phyloP scores from a whole-genome alignment of 2,329 filamentous ascomycete species.

The Eurotiales sp. region DNA sequence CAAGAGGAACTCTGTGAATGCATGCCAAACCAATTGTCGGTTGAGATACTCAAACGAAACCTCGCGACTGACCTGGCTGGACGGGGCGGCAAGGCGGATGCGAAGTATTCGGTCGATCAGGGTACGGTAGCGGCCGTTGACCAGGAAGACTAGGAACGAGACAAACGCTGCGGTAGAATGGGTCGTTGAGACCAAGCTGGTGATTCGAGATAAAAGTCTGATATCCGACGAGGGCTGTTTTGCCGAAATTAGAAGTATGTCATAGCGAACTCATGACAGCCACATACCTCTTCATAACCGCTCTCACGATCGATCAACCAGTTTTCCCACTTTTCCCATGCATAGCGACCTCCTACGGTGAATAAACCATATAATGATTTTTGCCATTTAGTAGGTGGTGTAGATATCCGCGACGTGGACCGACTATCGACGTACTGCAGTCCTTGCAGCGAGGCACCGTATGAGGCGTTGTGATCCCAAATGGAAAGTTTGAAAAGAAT shows the following conservation, averaged over 20 bases:
- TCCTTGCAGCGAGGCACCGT: slow-evolving; percentile 89
- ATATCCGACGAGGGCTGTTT: slow-evolving; percentile 50
- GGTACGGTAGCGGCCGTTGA: slow-evolving; percentile 88
- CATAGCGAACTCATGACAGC: no score
- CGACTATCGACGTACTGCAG: slow-evolving; percentile 85
- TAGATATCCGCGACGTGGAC: slow-evolving; percentile 57
- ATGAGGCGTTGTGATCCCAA: slow-evolving; percentile 94
- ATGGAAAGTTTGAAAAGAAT: slow-evolving; percentile 91
- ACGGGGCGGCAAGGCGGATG: slow-evolving; percentile 79
- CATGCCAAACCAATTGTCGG: slow-evolving; percentile 96
- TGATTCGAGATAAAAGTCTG: slow-evolving; percentile 62
- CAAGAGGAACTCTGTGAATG: slow-evolving; percentile 98
- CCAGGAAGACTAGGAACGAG: slow-evolving; percentile 86
- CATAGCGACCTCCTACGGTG: slow-evolving; percentile 83
- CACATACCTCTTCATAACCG: slow-evolving; percentile 59
- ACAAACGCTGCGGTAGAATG: slow-evolving; percentile 78
- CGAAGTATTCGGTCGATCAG: slow-evolving; percentile 79
- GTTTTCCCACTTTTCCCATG: slow-evolving; percentile 87
- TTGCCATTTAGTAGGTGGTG: slow-evolving; percentile 73
- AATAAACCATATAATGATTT: slow-evolving; percentile 79
- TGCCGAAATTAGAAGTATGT: no score
- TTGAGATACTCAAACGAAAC: slow-evolving; percentile 98
- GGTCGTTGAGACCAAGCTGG: slow-evolving; percentile 63
- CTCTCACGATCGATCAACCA: slow-evolving; percentile 75
- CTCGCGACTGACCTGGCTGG: slow-evolving; percentile 79